Base-by-base conservation (phyloP, 2,329 filamentous ascomycete species). In the Penicillium sp. region DNA sequence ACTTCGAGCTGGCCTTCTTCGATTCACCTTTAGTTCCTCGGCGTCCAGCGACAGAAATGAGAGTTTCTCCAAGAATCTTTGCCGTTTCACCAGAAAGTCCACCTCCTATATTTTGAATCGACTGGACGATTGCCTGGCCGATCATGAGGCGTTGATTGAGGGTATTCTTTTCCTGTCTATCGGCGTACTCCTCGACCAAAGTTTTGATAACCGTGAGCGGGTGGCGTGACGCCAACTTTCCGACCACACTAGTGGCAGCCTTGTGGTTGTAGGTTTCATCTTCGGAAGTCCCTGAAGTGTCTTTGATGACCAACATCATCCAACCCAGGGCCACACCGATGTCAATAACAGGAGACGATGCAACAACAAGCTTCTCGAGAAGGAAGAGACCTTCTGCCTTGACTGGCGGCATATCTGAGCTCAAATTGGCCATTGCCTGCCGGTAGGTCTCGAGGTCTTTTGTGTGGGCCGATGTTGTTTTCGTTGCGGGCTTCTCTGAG, bases 251-350 rank as follows among this genome's bases (percentile, higher is more conserved):
- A 48, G 77, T 74, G 22, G 73, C 75, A 42, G 75, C 75, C 5
- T 77, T 62, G 47, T 77, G 77, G 45, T 76, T 69, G 51, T 75
- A 77, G 57, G 77, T 74, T 43, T 77, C 75, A 16, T 68, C 72
- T 14, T 64, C 59, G 1, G 63, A 54, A 7, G 66, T 56, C 46
- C 69, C 68, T 0, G 70, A 69, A 10, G 65, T 58, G 44, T 70
- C 72, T 3, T 67, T 71, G 31, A 77, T 66, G 8, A 76, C 62
- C 2, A 74, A 75, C 18, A 77, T 54, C 2, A 77, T 67, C 1
- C 76, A 65, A 0, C 72, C 65, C 10, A 76, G 58, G 2, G 75
- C 77, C 7, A 75, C 72, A 3, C 74, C 72, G 27, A 77, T 75
- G 47, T 77, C 74, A 32, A 77, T 68, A 5, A 77, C 66, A 0